A percentile compares a stretch with the other conserved stretches of the same genome.
Conservation (phyloP, 495 filamentous ascomycete species). For the Trypethelium eluteriae region DNA sequence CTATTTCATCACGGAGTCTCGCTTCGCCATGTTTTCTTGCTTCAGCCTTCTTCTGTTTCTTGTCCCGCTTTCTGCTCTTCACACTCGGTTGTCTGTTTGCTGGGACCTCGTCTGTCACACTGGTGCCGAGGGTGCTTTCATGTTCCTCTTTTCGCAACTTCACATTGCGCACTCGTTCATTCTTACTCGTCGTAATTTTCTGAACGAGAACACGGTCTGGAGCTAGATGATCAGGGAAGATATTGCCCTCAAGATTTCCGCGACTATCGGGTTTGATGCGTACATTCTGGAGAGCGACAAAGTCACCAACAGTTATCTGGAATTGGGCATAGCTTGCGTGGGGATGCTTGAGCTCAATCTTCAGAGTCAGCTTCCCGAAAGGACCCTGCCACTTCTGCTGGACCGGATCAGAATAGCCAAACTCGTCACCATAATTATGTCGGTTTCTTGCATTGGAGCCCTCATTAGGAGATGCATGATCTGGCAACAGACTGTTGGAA, state of each 20-base stretch:
- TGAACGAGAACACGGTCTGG: constrained; percentile 48
- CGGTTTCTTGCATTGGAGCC: constrained; percentile 30
- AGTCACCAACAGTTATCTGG: constrained; percentile 49
- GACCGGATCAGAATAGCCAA: constrained; percentile 38
- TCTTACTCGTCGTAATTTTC: constrained; percentile 29
- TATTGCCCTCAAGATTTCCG: constrained; percentile 57
- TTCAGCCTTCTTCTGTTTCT: constrained; percentile 33
- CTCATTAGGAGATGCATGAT: constrained; percentile 45
- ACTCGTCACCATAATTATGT: constrained; percentile 44
- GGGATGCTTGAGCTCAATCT: constrained; percentile 61
- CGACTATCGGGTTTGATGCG: constrained; percentile 52
- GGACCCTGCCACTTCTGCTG: constrained; percentile 64
- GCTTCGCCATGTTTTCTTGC: constrained; percentile 32
- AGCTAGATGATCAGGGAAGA: constrained; percentile 55
- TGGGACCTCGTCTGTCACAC: not conserved
- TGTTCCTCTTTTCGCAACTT: constrained; percentile 57
- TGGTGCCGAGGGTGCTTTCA: not conserved
- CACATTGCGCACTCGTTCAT: constrained; percentile 50
- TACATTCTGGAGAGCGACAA: constrained; percentile 64
- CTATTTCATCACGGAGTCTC: not conserved
- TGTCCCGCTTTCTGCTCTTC: constrained; percentile 32
- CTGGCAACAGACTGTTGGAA: constrained; percentile 51
- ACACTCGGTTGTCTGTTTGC: constrained; percentile 26
- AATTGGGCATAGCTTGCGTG: constrained; percentile 54
- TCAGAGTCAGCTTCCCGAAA: constrained; percentile 63